Evolutionary conservation across 1,139 yeast genomes (phyloP).

Genomic region (Geotrichum cucujoidarum): DNA sequence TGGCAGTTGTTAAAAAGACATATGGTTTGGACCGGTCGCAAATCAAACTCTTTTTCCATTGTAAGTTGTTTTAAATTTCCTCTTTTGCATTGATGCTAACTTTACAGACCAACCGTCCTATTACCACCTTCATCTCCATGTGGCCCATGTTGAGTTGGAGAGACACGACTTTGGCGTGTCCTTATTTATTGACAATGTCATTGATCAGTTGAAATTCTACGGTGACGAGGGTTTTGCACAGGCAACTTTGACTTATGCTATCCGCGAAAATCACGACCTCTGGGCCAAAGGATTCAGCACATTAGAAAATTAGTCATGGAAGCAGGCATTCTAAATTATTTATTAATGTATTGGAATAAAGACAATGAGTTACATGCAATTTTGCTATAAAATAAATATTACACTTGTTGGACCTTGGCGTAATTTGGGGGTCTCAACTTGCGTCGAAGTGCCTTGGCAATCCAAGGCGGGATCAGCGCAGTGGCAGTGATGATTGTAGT

Average conservation of each 20-base stretch:
- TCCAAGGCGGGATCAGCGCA: conserved; percentile 87
- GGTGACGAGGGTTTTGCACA: conserved; percentile 52
- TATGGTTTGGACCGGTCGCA: conserved; percentile 47
- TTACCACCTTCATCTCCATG: conserved; percentile 90
- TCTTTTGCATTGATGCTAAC: conserved; percentile 5
- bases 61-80: conserved; percentile 17
- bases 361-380: no score
- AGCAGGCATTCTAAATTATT: not conserved
- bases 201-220: conserved; percentile 57
- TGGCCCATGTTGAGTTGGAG: conserved; percentile 68
- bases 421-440: conserved; percentile 87
- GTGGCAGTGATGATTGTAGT: conserved; percentile 56
- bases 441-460: conserved; percentile 67
- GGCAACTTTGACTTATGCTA: conserved; percentile 48
- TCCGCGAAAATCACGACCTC: conserved; percentile 76
- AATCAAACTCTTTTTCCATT: conserved; percentile 73
- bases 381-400: not conserved
- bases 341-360: no score
- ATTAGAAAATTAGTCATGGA: not conserved
- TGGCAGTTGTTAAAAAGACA: conserved; percentile 44
- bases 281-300: conserved; percentile 42
- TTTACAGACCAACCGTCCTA: conserved; percentile 75
- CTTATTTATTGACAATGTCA: conserved; percentile 70
- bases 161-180: conserved; percentile 81
- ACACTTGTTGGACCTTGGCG: conserved; percentile 73